Conservation (phyloP, 352 stramenopile species). For the Phytophthora fragariae region DNA sequence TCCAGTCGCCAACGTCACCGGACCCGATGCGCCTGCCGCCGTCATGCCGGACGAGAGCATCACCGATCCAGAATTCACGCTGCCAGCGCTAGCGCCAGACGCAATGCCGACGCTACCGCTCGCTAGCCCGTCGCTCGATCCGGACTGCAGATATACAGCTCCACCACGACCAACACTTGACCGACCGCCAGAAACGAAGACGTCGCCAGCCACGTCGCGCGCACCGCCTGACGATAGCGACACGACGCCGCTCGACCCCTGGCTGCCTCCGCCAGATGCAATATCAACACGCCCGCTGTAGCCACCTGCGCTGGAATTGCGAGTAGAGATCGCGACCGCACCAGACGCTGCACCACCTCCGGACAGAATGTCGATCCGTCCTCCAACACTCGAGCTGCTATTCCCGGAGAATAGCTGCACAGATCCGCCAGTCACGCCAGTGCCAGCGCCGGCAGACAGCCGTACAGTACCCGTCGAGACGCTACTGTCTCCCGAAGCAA, state of each 20-base stretch:
- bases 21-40: neutral
- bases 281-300: constrained; percentile 18
- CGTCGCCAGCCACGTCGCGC: constrained; percentile 18
- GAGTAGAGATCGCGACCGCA: constrained; percentile 10
- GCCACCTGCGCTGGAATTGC: constrained; percentile 13
- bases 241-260: constrained; percentile 25
- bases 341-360: constrained; percentile 14
- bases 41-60: neutral
- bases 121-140: constrained; percentile 11
- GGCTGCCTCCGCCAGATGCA: constrained; percentile 20
- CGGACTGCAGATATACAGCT: constrained; percentile 18
- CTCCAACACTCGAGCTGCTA: constrained; percentile 14
- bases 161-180: constrained; percentile 16
- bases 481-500: constrained; percentile 13
- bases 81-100: constrained; percentile 1
- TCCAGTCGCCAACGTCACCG: constrained; percentile 11
- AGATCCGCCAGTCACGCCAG: constrained; percentile 15
- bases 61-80: neutral
- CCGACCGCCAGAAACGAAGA: constrained; percentile 21
- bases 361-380: constrained; percentile 8
- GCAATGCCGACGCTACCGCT: constrained; percentile 18
- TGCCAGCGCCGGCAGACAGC: constrained; percentile 5
- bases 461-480: constrained; percentile 1
- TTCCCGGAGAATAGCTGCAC: constrained; percentile 12
- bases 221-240: constrained; percentile 22